Conservation (phyloP, 345 rosid genomes). For the Eucalyptus paniculata region DNA sequence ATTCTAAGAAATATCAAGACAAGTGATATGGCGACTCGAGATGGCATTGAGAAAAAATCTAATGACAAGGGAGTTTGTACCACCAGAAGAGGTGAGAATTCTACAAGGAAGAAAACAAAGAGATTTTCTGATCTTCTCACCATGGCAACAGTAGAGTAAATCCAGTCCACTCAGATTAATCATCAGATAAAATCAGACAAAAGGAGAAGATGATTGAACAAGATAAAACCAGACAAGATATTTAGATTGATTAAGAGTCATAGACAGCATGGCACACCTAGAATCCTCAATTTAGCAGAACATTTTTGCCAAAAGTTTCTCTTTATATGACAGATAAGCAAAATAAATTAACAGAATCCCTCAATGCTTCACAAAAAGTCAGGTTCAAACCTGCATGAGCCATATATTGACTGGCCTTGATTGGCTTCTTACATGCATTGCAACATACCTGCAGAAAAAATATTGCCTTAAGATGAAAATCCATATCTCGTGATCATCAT, state of each 20-base stretch:
- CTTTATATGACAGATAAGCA: neutral
- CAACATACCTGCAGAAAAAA: conserved; percentile 33
- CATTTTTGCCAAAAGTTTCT: neutral
- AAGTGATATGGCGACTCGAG: neutral
- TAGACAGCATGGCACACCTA: neutral
- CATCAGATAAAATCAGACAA: neutral
- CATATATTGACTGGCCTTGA: conserved; percentile 50
- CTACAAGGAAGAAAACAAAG: neutral
- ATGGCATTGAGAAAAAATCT: neutral
- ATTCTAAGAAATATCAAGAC: neutral
- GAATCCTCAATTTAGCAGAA: neutral
- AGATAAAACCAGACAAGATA: neutral
- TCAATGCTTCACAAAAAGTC: neutral
- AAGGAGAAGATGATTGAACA: neutral
- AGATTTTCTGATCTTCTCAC: neutral
- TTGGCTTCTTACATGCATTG: conserved; percentile 66
- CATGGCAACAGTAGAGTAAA: neutral
- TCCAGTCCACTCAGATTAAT: neutral
- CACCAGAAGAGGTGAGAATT: neutral
- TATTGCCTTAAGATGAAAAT: neutral
- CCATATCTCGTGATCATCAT: neutral
- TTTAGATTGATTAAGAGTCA: neutral
- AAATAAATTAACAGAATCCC: neutral
- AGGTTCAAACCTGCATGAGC: conserved; percentile 50
- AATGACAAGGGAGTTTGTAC: neutral